A percentile compares a stretch with the other conserved stretches of the same genome.
Evolutionary conservation across 2,329 filamentous ascomycete genomes (phyloP).

Genomic region (Xylaria sp.): DNA sequence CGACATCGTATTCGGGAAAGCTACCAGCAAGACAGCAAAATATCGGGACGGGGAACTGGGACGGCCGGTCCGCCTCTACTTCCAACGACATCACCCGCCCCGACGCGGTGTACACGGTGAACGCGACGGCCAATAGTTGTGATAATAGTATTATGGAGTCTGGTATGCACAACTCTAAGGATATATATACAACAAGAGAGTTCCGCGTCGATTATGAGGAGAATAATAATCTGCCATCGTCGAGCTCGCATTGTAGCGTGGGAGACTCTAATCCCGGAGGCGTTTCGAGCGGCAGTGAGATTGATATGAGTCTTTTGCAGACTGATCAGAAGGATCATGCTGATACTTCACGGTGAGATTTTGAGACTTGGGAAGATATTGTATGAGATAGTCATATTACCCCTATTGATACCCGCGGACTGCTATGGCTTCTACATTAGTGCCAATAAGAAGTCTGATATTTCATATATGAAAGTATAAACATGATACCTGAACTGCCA

Average conservation of each 20-base stretch:
- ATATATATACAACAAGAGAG: slow-evolving; percentile 17
- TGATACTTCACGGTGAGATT: neutral
- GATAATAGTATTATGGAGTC: neutral
- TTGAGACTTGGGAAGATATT: neutral
- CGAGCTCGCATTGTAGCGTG: neutral
- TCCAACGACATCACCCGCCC: slow-evolving; percentile 4
- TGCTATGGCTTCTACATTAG: too few species aligned
- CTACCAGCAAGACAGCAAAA: neutral
- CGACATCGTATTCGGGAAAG: neutral
- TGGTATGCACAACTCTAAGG: neutral
- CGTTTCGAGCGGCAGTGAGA: neutral
- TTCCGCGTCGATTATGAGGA: slow-evolving; percentile 22
- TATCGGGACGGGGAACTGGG: neutral
- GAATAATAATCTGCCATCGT: neutral
- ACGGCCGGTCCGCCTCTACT: neutral
- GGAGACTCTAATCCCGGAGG: neutral
- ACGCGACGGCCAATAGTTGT: slow-evolving; percentile 10
- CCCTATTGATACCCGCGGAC: too few species aligned
- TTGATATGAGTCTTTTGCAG: neutral
- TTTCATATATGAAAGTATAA: too few species aligned
- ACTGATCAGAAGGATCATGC: neutral
- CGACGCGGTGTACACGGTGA: slow-evolving; percentile 14
- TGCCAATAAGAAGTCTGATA: too few species aligned
- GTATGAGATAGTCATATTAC: neutral
- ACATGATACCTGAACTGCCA: too few species aligned